Evolutionary conservation across 176 grass and related monocot species (phyloP), one percentile per base, ranked within the genome.

Genomic region (Eremochloa ophiuroides): DNA sequence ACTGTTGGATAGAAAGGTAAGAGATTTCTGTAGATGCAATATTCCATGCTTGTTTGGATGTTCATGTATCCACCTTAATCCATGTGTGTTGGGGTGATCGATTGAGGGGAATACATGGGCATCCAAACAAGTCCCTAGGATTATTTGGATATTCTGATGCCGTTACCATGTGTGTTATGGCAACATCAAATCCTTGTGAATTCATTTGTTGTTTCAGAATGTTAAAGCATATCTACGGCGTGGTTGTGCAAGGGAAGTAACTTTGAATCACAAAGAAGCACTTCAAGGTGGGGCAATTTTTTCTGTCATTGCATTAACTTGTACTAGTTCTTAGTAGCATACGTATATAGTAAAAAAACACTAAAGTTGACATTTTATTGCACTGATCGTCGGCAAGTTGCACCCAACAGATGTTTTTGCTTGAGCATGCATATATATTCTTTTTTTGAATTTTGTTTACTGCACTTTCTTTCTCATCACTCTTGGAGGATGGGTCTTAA

Each of bases 221-320:
- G 93, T 99, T 50, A 95, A 99, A 90, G 96, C 93, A 62, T 95
- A 95, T 88, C 71, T 99, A 14, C 92, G 93, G 77, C 81, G 96
- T 86, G 96, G 96, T 44, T 88, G 70, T 2, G 86, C 93, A 35
- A 93, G 74, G 84, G 93, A 95, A 95, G 87, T 75, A 84, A 85
- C 91, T 42, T 84, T 91, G 73, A 89, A 86, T 74, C 76, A 93
- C 73, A 91, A 91, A 83, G 96, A 93, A 94, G 96, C 96, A 82
- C 84, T 93, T 44, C 84, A 93, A 91, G 91, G 93, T 99, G 66
- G 34, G 72, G 59, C 17, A 67, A 15, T 83, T 76, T 34, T 91
- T 83, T 59, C 64, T 85, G 30, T 12, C 26, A 82, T 75, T 60
- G 11, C 39, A 71, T 84, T 66, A 37, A 34, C 9, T 61, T 75